A percentile compares a stretch with the other conserved stretches of the same genome.
Evolutionary conservation across 306 rosid species (phyloP).

Genomic region (Inga oerstediana): DNA sequence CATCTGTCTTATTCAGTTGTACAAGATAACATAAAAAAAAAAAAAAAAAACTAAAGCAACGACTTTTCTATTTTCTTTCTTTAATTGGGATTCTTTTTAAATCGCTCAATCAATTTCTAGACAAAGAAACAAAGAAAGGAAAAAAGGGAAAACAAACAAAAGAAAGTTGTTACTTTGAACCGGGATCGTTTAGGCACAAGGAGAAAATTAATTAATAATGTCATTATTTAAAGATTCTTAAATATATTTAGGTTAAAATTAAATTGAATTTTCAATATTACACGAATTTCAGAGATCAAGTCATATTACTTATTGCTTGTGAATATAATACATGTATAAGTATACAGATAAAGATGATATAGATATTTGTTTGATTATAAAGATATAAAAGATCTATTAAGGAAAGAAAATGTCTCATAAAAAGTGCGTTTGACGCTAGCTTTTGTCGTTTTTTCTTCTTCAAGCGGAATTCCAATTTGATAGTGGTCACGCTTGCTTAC

Average conservation of each 20-base stretch:
- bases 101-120: not conserved
- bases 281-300: not conserved
- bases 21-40: not conserved
- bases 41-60: not conserved
- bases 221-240: not conserved
- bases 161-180: not conserved
- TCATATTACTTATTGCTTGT: not conserved
- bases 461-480: not conserved
- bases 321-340: too few relatives aligned
- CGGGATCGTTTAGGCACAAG: not conserved
- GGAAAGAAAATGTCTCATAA: not conserved
- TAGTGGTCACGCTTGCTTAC: not conserved
- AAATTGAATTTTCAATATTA: not conserved
- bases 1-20: slow-evolving; percentile 26
- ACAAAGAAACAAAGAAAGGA: not conserved
- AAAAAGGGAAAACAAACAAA: not conserved
- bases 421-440: not conserved
- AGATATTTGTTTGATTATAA: not conserved
- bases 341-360: not conserved
- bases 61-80: not conserved
- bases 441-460: not conserved
- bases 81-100: not conserved
- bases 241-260: not conserved
- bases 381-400: not conserved
- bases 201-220: not conserved